A percentile compares a stretch with the other conserved stretches of the same genome.
Evolutionary conservation across 139 green algal genomes (phyloP).

Genomic region (Pseudopediastrum boryanum): DNA sequence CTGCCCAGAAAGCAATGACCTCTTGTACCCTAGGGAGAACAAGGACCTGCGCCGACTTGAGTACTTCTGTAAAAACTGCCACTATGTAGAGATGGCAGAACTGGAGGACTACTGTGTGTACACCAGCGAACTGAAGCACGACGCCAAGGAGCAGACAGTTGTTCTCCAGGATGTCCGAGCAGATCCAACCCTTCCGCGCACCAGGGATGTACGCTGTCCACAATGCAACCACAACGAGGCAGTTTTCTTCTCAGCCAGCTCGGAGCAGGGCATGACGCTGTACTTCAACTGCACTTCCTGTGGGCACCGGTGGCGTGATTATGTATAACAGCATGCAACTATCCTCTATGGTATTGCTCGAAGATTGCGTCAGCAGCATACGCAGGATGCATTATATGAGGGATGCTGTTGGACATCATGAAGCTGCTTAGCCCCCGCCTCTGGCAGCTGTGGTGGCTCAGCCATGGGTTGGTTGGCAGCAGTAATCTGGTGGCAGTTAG

Average conservation of each 20-base stretch:
- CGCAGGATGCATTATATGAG: too few species aligned
- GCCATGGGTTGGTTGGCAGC: too few species aligned
- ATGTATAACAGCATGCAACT: conserved; percentile 66
- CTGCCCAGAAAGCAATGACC: conserved; percentile 89
- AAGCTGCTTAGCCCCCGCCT: too few species aligned
- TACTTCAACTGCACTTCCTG: conserved; percentile 83
- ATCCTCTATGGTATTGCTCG: too few species aligned
- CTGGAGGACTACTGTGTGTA: conserved; percentile 62
- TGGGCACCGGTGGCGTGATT: conserved; percentile 79
- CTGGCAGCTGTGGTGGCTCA: too few species aligned
- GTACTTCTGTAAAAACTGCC: conserved; percentile 86
- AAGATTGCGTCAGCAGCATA: too few species aligned
- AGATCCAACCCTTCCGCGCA: conserved; percentile 89
- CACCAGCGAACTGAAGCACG: conserved; percentile 81
- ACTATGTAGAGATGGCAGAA: conserved; percentile 70
- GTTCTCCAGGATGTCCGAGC: conserved; percentile 83
- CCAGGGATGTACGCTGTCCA: conserved; percentile 81
- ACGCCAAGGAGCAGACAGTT: conserved; percentile 78
- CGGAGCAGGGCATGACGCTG: conserved; percentile 87
- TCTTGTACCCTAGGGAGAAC: conserved; percentile 84
- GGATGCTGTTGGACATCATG: too few species aligned
- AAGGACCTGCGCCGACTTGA: conserved; percentile 77
- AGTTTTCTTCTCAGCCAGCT: conserved; percentile 84
- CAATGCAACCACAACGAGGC: conserved; percentile 85
- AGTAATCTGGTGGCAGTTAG: too few species aligned